Conservation (phyloP, 1,139 yeast species). For the Yamadazyma triangularis region DNA sequence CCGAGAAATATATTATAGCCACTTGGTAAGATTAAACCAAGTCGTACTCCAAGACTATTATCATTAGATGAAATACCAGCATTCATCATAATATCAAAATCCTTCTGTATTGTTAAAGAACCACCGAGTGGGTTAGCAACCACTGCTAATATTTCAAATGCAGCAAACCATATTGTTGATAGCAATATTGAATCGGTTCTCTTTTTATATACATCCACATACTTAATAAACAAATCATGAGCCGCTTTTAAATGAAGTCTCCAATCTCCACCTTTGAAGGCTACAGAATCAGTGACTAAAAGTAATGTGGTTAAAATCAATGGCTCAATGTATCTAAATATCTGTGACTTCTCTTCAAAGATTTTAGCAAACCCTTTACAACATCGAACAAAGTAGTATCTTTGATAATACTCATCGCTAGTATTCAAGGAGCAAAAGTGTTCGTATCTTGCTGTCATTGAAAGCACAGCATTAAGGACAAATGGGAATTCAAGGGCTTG, state of each 20-base stretch:
- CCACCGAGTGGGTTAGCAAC: constrained; percentile 6
- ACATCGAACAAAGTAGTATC: constrained; percentile 1
- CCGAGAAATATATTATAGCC: constrained; percentile 1
- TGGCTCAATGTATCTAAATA: constrained; percentile 3
- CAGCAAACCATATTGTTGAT: constrained; percentile 7
- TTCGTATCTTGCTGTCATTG: constrained; percentile 4
- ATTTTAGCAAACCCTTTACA: constrained; percentile 1
- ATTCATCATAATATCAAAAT: constrained; percentile 3
- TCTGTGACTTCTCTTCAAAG: constrained; percentile 1
- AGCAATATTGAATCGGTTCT: constrained; percentile 4
- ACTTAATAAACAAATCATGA: constrained; percentile 4
- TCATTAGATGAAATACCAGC: constrained; percentile 15
- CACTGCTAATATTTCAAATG: constrained; percentile 6
- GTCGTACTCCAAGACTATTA: constrained; percentile 16
- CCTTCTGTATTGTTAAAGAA: constrained; percentile 1
- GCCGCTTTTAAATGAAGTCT: constrained; percentile 6
- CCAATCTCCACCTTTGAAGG: constrained; percentile 4
- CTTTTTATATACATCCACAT: constrained; percentile 4
- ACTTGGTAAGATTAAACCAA: constrained; percentile 1
- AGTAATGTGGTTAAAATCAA: constrained; percentile 2
- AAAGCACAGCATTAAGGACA: constrained; percentile 3
- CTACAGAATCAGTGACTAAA: constrained; percentile 6
- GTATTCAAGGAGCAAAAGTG: neutral
- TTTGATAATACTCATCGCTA: constrained; percentile 1
- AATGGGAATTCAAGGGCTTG: constrained; percentile 3